These are phyloP conservation scores for Mycena vulgaris DNA, from an alignment of 768 basidiomycete genomes.

Conservation along the genomic window DNA sequence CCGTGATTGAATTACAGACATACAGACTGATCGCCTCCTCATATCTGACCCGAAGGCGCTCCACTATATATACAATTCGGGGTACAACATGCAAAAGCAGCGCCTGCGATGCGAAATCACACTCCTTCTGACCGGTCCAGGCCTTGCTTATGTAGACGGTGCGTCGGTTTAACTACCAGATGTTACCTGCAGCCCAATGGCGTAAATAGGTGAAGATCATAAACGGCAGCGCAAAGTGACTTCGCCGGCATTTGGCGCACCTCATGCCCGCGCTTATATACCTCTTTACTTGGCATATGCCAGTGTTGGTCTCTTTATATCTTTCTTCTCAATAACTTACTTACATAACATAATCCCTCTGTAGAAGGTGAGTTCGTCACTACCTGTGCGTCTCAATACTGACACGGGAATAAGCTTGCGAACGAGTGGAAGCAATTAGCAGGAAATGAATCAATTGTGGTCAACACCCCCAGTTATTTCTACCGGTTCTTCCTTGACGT, in stretches of 20 bases:
- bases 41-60: slow-evolving; percentile 72
- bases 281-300: slow-evolving; percentile 63
- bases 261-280: slow-evolving; percentile 66
- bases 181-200: slow-evolving; percentile 2
- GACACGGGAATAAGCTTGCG: slow-evolving; percentile 54
- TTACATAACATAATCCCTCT: slow-evolving; percentile 29
- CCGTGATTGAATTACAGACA: slow-evolving; percentile 27
- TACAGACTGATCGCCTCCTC: slow-evolving; percentile 66
- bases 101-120: slow-evolving; percentile 65
- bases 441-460: slow-evolving; percentile 54
- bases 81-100: slow-evolving; percentile 70
- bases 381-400: not conserved
- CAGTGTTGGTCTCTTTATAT: slow-evolving; percentile 53
- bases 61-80: slow-evolving; percentile 57
- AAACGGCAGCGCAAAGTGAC: slow-evolving; percentile 69
- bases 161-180: slow-evolving; percentile 29
- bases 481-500: slow-evolving; percentile 66
- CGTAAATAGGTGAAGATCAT: slow-evolving; percentile 58
- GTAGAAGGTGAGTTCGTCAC: slow-evolving; percentile 6
- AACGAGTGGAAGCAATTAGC: slow-evolving; percentile 68
- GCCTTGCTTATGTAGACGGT: slow-evolving; percentile 71
- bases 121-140: slow-evolving; percentile 65
- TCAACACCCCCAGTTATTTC: slow-evolving; percentile 68
- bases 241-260: slow-evolving; percentile 69
- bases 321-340: slow-evolving; percentile 33